Percentiles rank a stretch among this genome's conserved stretches.
Evolutionary conservation across 192 early-diverging fungal species (phyloP).

Genomic region (Rhizophagus sp.): DNA sequence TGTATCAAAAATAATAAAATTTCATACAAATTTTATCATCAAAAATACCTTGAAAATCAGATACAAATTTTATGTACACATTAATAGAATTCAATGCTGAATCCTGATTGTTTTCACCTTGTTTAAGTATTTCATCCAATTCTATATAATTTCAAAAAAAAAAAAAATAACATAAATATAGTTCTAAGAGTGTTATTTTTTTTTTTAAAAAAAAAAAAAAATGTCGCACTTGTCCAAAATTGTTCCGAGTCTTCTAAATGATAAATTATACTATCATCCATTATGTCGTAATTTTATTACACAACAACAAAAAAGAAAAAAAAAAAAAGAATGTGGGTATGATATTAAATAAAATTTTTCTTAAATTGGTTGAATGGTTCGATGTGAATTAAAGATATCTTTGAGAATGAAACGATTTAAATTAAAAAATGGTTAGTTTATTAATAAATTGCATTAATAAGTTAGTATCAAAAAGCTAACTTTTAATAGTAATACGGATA

Average conservation of each 20-base stretch:
- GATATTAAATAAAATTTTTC: not conserved
- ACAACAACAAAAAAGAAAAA: too few species aligned
- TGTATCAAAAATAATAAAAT: not conserved
- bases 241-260: conserved; percentile 15
- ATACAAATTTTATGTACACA: conserved; percentile 10
- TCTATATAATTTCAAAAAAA: not conserved
- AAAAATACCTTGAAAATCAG: conserved; percentile 11
- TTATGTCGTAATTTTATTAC: not conserved
- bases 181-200: not conserved
- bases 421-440: too few species aligned
- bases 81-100: not conserved
- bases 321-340: not conserved
- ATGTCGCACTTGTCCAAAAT: conserved; percentile 14
- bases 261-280: conserved; percentile 16
- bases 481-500: too few species aligned
- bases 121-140: conserved; percentile 13
- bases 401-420: too few species aligned
- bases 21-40: not conserved
- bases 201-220: not conserved
- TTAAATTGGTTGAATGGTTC: not conserved
- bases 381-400: too few species aligned
- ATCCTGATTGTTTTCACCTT: not conserved
- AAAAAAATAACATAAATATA: not conserved
- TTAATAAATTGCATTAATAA: too few species aligned
- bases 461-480: too few species aligned